Evolutionary conservation across 768 basidiomycete species (phyloP).

Genomic region (Lactarius pseudohatsudake): DNA sequence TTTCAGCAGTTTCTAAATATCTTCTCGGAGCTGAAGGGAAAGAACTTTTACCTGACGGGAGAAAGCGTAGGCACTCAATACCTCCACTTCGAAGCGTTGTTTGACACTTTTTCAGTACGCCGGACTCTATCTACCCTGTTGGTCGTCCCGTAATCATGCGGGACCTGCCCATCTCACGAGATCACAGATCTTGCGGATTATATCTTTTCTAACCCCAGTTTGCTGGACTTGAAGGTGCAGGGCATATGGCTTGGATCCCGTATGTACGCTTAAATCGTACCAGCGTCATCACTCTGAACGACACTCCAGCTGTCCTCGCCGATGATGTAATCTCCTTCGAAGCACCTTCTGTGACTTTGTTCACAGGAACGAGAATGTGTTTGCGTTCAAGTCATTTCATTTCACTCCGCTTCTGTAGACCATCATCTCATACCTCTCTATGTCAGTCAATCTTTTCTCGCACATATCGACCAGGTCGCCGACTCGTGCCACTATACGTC

Average conservation of each 20-base stretch:
- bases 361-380: slow-evolving; percentile 19
- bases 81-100: background rate
- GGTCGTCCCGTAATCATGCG: slow-evolving; percentile 2
- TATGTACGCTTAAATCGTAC: slow-evolving; percentile 1
- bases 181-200: slow-evolving; percentile 26
- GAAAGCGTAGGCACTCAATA: slow-evolving; percentile 23
- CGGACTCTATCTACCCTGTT: slow-evolving; percentile 25
- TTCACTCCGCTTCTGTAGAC: background rate
- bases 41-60: slow-evolving; percentile 28
- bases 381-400: slow-evolving; percentile 21
- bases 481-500: slow-evolving; percentile 21
- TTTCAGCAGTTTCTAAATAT: slow-evolving; percentile 26
- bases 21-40: slow-evolving; percentile 27
- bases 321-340: background rate
- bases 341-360: slow-evolving; percentile 19
- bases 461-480: slow-evolving; percentile 19
- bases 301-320: background rate
- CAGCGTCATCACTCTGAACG: background rate
- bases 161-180: background rate
- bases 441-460: slow-evolving; percentile 27
- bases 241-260: slow-evolving; percentile 28
- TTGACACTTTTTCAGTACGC: slow-evolving; percentile 20
- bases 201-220: slow-evolving; percentile 18
- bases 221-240: slow-evolving; percentile 17
- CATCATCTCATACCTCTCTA: background rate